Percentiles rank a stretch among this genome's conserved stretches.
Conservation (phyloP, 495 filamentous ascomycete species). For the Rhizodiscina lignyota region DNA sequence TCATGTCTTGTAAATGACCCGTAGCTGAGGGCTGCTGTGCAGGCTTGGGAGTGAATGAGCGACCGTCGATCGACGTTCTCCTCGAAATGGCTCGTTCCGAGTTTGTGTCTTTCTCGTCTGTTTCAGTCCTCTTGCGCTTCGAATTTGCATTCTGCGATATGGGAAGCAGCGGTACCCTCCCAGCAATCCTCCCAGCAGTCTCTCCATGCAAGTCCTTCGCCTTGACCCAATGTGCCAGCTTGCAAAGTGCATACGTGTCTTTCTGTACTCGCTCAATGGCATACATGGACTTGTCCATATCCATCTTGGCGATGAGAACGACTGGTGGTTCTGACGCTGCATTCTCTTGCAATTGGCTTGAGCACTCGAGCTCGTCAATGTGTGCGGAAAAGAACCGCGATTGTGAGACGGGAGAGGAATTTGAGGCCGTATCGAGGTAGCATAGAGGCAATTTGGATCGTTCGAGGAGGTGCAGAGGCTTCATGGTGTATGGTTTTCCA, state of each 20-base stretch:
- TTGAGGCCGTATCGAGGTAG: conserved; percentile 14
- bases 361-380: conserved; percentile 13
- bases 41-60: no score
- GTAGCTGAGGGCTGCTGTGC: not conserved
- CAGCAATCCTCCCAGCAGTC: conserved; percentile 19
- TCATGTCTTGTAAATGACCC: not conserved
- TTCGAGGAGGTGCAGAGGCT: conserved; percentile 10
- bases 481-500: no score
- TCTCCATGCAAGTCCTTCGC: conserved; percentile 19
- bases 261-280: conserved; percentile 53
- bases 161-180: not conserved
- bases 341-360: no score
- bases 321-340: conserved; percentile 19
- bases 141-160: not conserved
- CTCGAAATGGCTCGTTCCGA: not conserved
- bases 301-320: conserved; percentile 49
- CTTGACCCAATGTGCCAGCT: conserved; percentile 48
- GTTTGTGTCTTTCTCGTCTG: not conserved
- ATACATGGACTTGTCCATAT: conserved; percentile 41
- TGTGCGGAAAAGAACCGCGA: conserved; percentile 18
- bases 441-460: conserved; percentile 20
- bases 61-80: no score
- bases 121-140: not conserved
- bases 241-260: conserved; percentile 54
- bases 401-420: conserved; percentile 1